A percentile compares a stretch with the other conserved stretches of the same genome.
These are phyloP conservation scores for Elongisporangium anandrum DNA, from an alignment of 352 stramenopile species.

Conservation along the genomic window DNA sequence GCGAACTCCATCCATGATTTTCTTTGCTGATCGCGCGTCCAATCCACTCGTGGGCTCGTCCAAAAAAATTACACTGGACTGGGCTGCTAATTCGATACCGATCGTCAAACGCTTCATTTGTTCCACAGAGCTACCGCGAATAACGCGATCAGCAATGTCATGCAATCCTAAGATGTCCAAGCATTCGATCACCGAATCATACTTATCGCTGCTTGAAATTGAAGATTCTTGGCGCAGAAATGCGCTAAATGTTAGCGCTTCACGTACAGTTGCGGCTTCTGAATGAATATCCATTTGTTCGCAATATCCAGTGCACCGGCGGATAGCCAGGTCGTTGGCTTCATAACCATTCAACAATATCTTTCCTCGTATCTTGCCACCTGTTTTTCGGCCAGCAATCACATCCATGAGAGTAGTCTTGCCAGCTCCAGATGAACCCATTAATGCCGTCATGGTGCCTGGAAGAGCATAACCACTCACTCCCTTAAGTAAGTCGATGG, in stretches of 20 bases:
- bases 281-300: conserved; percentile 13
- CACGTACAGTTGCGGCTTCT: conserved; percentile 21
- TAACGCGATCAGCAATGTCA: conserved; percentile 26
- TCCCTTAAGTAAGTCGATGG: conserved; percentile 26
- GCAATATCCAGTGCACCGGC: conserved; percentile 13
- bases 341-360: conserved; percentile 82
- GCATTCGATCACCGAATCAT: conserved; percentile 16
- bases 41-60: conserved; percentile 10
- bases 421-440: conserved; percentile 37
- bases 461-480: conserved; percentile 30
- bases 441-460: conserved; percentile 38
- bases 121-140: conserved; percentile 17
- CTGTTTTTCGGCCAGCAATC: conserved; percentile 85
- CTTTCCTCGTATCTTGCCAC: conserved; percentile 66
- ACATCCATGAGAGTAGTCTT: conserved; percentile 79
- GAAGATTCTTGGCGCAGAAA: conserved; percentile 40
- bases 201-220: conserved; percentile 21
- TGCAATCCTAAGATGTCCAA: conserved; percentile 17
- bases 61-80: conserved; percentile 15
- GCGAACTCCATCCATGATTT: conserved; percentile 14
- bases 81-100: conserved; percentile 65
- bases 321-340: conserved; percentile 19
- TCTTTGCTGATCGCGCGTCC: conserved; percentile 7
- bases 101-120: conserved; percentile 30
- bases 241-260: conserved; percentile 82